Base-by-base conservation (phyloP, 306 rosid genomes). In the Prunus mongolica region DNA sequence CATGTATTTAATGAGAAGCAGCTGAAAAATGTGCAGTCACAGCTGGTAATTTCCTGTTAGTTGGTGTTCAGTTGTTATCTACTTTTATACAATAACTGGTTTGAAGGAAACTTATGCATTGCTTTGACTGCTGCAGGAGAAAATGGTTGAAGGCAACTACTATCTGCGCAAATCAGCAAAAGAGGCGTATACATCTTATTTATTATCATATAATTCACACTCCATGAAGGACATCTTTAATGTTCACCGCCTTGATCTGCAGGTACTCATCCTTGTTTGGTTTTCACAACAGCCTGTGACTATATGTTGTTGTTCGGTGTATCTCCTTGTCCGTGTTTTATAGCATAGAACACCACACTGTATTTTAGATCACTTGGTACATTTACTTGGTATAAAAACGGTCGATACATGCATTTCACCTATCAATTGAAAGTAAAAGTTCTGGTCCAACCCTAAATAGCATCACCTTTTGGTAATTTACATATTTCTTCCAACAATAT, bases 181-280 rank as follows among this genome's bases (percentile, higher is more conserved):
- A 81, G 98, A 92, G 14, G 98, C 98, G 65, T 95, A 92, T 79
- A 82, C 97, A 71, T 86, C 98, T 55, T 95, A 90, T 76, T 58
- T 95, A 57, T 82, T 90, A 81, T 89, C 97, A 54, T 95, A 92
- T 69, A 90, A 95, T 78, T 85, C 98, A 67, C 98, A 92, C 84
- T 89, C 98, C 12, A 95, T 90, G 97, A 95, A 92, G 81, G 98
- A 92, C 62, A 92, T 89, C 65, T 95, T 90, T 80, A 91, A 95
- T 22, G 97, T 92, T 68, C 97, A 95, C 72, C 90, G 85, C 77
- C 93, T 92, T 27, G 97, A 95, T 84, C 68, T 95, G 70, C 97
- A 83, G 98, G 97, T 92, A 75, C 72, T 58, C 25, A 0, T 64
- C 19, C 25, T 82, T 61, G 49, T 62, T 10, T 25, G 3, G 27